Evolutionary conservation across 2,329 filamentous ascomycete genomes (phyloP).

Genomic region (Dactylellina leptospora): DNA sequence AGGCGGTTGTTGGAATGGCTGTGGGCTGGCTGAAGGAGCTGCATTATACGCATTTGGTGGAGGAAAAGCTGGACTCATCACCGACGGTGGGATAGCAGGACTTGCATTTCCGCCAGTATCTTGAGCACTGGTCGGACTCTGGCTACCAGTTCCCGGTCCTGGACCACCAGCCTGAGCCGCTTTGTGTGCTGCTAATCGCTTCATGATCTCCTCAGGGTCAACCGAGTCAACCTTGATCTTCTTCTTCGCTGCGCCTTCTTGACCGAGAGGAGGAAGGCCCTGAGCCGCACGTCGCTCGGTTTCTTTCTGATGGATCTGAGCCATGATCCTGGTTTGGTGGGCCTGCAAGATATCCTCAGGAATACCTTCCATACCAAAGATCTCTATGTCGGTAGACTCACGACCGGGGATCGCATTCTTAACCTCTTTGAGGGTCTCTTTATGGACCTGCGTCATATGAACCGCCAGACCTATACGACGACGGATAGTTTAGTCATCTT

Average conservation of each 20-base stretch:
- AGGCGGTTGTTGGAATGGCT: constrained; percentile 34
- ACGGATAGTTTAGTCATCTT: constrained; percentile 20
- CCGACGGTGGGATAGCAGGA: constrained; percentile 59
- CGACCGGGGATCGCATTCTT: constrained; percentile 92
- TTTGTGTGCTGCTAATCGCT: constrained; percentile 79
- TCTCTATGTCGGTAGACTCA: constrained; percentile 86
- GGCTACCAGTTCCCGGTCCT: constrained; percentile 69
- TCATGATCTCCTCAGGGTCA: constrained; percentile 78
- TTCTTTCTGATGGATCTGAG: constrained; percentile 84
- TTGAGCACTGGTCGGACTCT: constrained; percentile 64
- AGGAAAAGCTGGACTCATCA: constrained; percentile 54
- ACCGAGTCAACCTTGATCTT: constrained; percentile 78
- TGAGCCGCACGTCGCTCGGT: constrained; percentile 82
- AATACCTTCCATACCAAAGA: constrained; percentile 98
- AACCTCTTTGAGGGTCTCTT: constrained; percentile 84
- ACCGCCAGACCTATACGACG: constrained; percentile 78
- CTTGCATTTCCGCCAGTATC: constrained; percentile 66
- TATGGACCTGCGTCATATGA: constrained; percentile 98
- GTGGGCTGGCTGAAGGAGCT: constrained; percentile 41
- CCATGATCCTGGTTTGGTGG: constrained; percentile 85
- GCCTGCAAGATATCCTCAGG: constrained; percentile 83
- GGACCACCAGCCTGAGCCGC: constrained; percentile 71
- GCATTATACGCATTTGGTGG: constrained; percentile 66
- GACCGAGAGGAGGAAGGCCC: constrained; percentile 80
- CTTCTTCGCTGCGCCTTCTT: constrained; percentile 67